Evolutionary conservation across 1,139 yeast genomes (phyloP).

Genomic region (Pichia sp.): DNA sequence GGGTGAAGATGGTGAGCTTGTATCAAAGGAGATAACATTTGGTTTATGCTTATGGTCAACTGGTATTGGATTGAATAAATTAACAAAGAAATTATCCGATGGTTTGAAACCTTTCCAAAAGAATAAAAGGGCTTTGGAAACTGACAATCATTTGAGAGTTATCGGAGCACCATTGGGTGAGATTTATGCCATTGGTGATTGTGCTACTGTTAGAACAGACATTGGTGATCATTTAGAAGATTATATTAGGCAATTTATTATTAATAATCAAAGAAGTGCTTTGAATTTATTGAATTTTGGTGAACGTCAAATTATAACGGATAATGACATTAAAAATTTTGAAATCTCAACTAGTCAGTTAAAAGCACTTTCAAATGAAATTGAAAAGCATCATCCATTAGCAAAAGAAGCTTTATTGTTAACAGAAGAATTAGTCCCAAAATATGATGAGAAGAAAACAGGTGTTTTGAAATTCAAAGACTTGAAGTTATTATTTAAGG

Average conservation of each 20-base stretch:
- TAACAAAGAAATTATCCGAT: constrained; percentile 44
- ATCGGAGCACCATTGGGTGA: constrained; percentile 56
- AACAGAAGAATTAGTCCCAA: constrained; percentile 43
- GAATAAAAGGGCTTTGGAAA: constrained; percentile 57
- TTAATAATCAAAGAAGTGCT: constrained; percentile 28
- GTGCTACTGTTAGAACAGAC: constrained; percentile 54
- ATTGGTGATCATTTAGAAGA: constrained; percentile 47
- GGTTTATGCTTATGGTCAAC: constrained; percentile 66
- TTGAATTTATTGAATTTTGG: constrained; percentile 12
- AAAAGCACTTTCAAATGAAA: constrained; percentile 37
- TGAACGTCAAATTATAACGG: constrained; percentile 32
- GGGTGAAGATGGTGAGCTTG: constrained; percentile 27
- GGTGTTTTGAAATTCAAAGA: constrained; percentile 47
- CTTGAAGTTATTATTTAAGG: constrained; percentile 40
- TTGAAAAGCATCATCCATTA: constrained; percentile 48
- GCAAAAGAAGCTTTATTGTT: constrained; percentile 49
- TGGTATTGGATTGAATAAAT: constrained; percentile 55
- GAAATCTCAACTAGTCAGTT: constrained; percentile 42
- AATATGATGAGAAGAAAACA: constrained; percentile 39
- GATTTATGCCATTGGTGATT: constrained; percentile 63
- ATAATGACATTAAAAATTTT: constrained; percentile 38
- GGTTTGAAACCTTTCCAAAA: constrained; percentile 39
- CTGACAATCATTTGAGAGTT: constrained; percentile 58
- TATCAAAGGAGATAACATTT: constrained; percentile 44
- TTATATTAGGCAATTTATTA: constrained; percentile 37